phyloP scores from a whole-genome alignment of 2,329 filamentous ascomycete genomes.

The Xylariaceae sp. region DNA sequence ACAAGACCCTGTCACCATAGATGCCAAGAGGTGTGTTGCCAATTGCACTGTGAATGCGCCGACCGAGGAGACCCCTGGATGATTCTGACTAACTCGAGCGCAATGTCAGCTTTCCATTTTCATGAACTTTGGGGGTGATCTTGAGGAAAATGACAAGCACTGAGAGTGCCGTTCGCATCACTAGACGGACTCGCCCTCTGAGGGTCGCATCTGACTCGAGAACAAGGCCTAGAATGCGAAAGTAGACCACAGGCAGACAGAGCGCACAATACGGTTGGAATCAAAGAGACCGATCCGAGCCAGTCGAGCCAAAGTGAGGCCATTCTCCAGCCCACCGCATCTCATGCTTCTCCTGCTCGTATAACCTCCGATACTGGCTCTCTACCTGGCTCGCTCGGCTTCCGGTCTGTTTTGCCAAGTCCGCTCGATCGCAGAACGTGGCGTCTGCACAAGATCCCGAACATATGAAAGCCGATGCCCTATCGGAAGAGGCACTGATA shows the following conservation, averaged over 20 bases:
- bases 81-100: constrained; percentile 20
- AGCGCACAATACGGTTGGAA: background rate
- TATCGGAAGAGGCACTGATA: constrained; percentile 26
- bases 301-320: background rate
- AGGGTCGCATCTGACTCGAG: too few relatives aligned
- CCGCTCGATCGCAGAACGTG: constrained; percentile 24
- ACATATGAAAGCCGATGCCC: constrained; percentile 19
- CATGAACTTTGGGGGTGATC: too few relatives aligned
- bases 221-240: too few relatives aligned
- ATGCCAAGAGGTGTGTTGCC: constrained; percentile 21
- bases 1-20: constrained; percentile 26
- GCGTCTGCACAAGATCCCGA: constrained; percentile 28
- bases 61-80: constrained; percentile 9
- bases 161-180: too few relatives aligned
- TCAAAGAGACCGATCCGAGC: background rate
- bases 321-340: background rate
- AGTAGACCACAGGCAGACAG: too few relatives aligned
- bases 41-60: constrained; percentile 16
- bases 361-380: background rate
- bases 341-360: background rate
- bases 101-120: constrained; percentile 23
- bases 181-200: too few relatives aligned
- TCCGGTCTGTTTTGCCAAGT: constrained; percentile 19
- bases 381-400: constrained; percentile 10
- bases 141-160: too few relatives aligned